Evolutionary conservation across 257 asterid genomes (phyloP), one percentile per base, ranked within the genome.

Genomic region (Nicotiana paniculata): DNA sequence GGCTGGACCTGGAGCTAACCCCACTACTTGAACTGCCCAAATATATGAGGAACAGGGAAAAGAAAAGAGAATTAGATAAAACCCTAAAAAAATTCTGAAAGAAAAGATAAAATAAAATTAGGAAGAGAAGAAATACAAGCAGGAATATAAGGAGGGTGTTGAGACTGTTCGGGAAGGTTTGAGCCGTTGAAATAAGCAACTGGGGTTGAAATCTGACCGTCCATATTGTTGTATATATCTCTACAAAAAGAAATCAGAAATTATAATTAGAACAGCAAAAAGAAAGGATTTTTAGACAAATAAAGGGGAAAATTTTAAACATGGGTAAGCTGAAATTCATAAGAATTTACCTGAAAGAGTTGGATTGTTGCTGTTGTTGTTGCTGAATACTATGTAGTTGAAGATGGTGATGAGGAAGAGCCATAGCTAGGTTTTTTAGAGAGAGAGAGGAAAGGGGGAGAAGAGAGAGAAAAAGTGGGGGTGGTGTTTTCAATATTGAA

Each of bases 131-230:
- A 21, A 33, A 66, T 90, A 96, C 99, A 93, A n/a, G 97, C 95
- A 85, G 98, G 96, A 62, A 93, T 81, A 83, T 93, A 96, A 39
- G 99, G 98, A 32, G 98, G 98, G 75, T 94, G 99, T 55, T 90
- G 84, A 75, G 91, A 64, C 70, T 85, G 93, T 89, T 96, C 97
- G 32, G 94, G 91, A 54, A 93, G 90, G 87, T 88, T 91, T n/a
- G 91, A 87, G 78, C 88, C 88, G 82, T 85, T 88, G 85, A 93
- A 93, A 90, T 89, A 93, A 86, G 90, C 84, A 32, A 87, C 84
- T 88, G 91, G 95, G 81, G 89, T 91, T 5, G 98, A 83, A 88
- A 93, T 91, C 92, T 91, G 97, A 58, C 89, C 89, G n/a, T 94
- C 98, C 93, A 92, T 84, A 90, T 85, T 92, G 85, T 82, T 83